Evolutionary conservation across 495 filamentous ascomycete species (phyloP).

Genomic region (Neurospora sp.): DNA sequence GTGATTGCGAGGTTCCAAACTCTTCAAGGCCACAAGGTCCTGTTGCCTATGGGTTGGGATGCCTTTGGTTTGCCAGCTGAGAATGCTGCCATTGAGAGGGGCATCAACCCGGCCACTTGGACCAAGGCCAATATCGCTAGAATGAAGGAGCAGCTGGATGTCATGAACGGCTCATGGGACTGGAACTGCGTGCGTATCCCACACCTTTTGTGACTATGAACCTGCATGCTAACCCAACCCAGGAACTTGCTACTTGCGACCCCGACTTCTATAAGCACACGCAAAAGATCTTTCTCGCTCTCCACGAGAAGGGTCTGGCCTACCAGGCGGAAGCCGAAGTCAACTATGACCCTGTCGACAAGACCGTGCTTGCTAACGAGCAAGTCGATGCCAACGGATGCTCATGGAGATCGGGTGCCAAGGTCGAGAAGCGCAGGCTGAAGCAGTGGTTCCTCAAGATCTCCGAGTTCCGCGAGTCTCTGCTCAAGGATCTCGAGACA

Average conservation of each 20-base stretch:
- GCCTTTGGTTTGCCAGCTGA: conserved; percentile 85
- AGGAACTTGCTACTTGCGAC: conserved; percentile 78
- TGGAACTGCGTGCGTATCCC: conserved; percentile 60
- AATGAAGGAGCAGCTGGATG: conserved; percentile 73
- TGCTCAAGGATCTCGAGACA: conserved; percentile 60
- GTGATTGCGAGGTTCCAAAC: conserved; percentile 67
- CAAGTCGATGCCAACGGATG: conserved; percentile 75
- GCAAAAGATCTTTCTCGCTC: conserved; percentile 68
- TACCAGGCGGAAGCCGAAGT: conserved; percentile 72
- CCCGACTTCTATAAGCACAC: conserved; percentile 84
- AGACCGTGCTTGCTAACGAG: conserved; percentile 84
- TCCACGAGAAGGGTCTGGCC: conserved; percentile 61
- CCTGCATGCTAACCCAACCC: not conserved
- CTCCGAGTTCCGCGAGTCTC: conserved; percentile 61
- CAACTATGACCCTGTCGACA: conserved; percentile 84
- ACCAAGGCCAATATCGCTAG: conserved; percentile 65
- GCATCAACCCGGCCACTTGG: conserved; percentile 68
- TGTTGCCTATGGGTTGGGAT: conserved; percentile 91
- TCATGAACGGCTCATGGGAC: conserved; percentile 71
- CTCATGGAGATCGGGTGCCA: conserved; percentile 82
- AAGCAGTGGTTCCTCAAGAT: conserved; percentile 90
- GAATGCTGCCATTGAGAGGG: conserved; percentile 85
- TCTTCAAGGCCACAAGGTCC: conserved; percentile 64
- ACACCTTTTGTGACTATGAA: not conserved
- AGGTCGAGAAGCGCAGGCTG: conserved; percentile 67